Evolutionary conservation across 2,329 filamentous ascomycete genomes (phyloP).

Genomic region (Cladosporium cucumerinum): DNA sequence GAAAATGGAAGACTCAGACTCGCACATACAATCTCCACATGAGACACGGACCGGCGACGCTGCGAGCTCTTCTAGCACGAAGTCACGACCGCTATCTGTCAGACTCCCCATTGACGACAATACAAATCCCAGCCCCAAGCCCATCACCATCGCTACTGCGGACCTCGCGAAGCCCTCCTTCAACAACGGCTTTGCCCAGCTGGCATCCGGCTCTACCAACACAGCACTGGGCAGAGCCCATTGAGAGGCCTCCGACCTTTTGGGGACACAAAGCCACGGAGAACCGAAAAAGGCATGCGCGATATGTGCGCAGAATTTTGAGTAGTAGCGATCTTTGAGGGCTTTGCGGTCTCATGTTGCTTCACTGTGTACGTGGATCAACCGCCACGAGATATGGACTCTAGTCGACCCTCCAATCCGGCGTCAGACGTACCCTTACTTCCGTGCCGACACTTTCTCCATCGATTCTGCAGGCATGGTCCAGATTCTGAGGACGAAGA

Average conservation of each 20-base stretch:
- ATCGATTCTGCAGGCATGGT: conserved; percentile 92
- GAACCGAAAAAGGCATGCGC: not conserved
- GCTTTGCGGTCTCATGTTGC: too few relatives aligned
- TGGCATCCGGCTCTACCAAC: too few relatives aligned
- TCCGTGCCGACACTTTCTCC: conserved; percentile 79
- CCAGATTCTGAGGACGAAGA: conserved; percentile 54
- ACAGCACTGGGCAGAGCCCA: not conserved
- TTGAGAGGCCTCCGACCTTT: not conserved
- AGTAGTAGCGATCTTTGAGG: not conserved
- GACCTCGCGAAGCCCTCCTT: not conserved
- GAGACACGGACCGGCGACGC: not conserved
- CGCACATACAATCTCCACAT: not conserved
- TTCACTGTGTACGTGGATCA: conserved; percentile 63
- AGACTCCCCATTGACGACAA: not conserved
- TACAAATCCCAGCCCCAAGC: not conserved
- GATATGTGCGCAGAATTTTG: not conserved
- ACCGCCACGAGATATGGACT: conserved; percentile 96
- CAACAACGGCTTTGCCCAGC: not conserved
- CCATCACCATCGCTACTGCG: not conserved
- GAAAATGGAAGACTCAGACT: not conserved
- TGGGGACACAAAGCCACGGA: not conserved
- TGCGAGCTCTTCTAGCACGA: too few relatives aligned
- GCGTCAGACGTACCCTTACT: conserved; percentile 87
- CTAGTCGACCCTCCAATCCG: conserved; percentile 68
- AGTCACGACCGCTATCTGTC: not conserved